These are phyloP conservation scores for Nicotiana otophora DNA, from an alignment of 257 asterid genomes.

Conservation along the genomic window DNA sequence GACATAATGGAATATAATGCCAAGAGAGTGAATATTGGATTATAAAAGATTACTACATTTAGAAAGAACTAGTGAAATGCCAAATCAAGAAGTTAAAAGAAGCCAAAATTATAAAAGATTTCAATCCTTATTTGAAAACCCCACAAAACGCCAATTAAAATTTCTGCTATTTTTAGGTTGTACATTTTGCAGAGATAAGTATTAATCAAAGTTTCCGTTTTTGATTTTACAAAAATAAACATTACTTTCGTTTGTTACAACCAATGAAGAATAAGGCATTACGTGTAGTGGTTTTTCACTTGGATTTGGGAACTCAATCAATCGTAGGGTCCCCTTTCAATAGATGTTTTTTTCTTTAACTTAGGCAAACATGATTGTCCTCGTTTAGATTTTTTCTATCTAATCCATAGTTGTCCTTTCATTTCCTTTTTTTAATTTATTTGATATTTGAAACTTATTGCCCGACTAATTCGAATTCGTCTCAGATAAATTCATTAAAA, in stretches of 20 bases:
- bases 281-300: not conserved
- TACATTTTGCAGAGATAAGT: not conserved
- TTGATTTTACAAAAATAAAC: not conserved
- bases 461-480: not conserved
- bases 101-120: not conserved
- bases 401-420: not conserved
- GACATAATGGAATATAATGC: not conserved
- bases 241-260: not conserved
- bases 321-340: not conserved
- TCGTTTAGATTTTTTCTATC: slow-evolving; percentile 8
- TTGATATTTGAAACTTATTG: not conserved
- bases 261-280: slow-evolving; percentile 4
- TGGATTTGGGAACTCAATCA: slow-evolving; percentile 15
- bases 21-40: not conserved
- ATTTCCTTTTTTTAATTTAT: not conserved
- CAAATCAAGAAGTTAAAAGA: not conserved
- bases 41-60: not conserved
- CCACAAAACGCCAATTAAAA: not conserved
- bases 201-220: slow-evolving; percentile 1
- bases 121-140: not conserved
- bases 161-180: not conserved
- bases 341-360: not conserved
- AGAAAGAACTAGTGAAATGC: not conserved
- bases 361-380: slow-evolving; percentile 10
- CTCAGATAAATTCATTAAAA: not conserved